These are phyloP conservation scores for Chrysochromulina parva DNA, from an alignment of 78 protist genomes.

Conservation along the genomic window DNA sequence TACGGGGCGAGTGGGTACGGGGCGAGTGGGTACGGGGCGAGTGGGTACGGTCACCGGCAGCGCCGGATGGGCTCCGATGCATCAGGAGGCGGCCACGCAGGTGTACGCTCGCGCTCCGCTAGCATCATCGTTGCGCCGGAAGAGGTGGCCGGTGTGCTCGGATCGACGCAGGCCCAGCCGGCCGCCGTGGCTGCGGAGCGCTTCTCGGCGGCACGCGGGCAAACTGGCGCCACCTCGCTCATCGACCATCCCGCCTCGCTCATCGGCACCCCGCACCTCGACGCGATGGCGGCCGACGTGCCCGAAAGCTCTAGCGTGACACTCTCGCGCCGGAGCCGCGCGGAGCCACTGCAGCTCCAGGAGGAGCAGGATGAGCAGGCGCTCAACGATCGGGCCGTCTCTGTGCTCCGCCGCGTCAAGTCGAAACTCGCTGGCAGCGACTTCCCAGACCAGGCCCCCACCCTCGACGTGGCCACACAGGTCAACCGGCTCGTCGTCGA, in stretches of 20 bases:
- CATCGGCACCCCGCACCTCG: background rate
- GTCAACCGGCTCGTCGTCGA: constrained; percentile 84
- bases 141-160: too few relatives aligned
- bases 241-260: background rate
- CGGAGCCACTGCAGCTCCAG: background rate
- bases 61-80: background rate
- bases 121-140: too few relatives aligned
- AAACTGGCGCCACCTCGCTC: too few relatives aligned
- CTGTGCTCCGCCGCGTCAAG: constrained; percentile 85
- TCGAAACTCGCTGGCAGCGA: constrained; percentile 91
- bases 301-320: background rate
- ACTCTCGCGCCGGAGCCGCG: background rate
- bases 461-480: constrained; percentile 75
- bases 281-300: background rate
- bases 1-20: background rate
- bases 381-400: constrained; percentile 73
- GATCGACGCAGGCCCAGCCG: too few relatives aligned
- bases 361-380: constrained; percentile 34
- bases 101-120: too few relatives aligned
- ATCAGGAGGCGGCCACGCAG: background rate
- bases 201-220: too few relatives aligned
- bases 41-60: background rate
- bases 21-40: background rate
- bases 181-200: too few relatives aligned
- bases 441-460: constrained; percentile 51